Base-by-base conservation (phyloP, 2,329 filamentous ascomycete genomes). In the Aspergillus sclerotialis region DNA sequence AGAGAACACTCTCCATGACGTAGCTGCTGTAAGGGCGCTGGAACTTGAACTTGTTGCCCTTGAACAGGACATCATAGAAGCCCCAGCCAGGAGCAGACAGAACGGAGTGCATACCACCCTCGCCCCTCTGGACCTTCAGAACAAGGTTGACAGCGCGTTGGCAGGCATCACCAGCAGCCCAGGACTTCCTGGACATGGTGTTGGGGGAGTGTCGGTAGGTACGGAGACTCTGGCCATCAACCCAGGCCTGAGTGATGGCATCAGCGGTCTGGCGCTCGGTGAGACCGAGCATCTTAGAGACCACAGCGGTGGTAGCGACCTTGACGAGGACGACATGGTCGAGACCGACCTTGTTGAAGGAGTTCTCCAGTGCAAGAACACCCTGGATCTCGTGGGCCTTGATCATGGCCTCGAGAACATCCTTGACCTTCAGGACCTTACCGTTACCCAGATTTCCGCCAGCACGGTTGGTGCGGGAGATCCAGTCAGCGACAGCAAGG, bases 1-100 rank as follows among this genome's bases (percentile, higher is more conserved):
- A 98, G 45, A 98, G 80, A 41, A 98, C 88, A 58, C 96, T 98
- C 79, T 98, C 92, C 92, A 98, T 98, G 49, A 98, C 92, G 65
- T 98, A 98, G 73, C 84, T 94, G 60, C 89, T 90, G 60, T 98
- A 98, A 39, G 82, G 80, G 44, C 92, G 81, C 74, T 96, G 90
- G 76, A 95, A 98, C 64, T 88, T 73, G 63, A 98, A 98, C 67
- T 85, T 85, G 55, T 93, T 87, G 68, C 88, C 88, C 72, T 89
- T 86, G 76, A 96, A 98, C 45, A 93, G 77, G 46, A 96, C 89
- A 60, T 98, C 92, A 69, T 98, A 98, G 77, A 96, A 98, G 40
- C 92, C 92, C 92, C 92, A 98, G 38, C 81, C 80, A 24, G 88
- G 88, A 7, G 90, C 88, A 31, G 87, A 92, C 39, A 98, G 79